A percentile compares a stretch with the other conserved stretches of the same genome.
These are phyloP conservation scores for Sordariomycetes sp. DNA, from an alignment of 2,329 filamentous ascomycete genomes.

Conservation along the genomic window DNA sequence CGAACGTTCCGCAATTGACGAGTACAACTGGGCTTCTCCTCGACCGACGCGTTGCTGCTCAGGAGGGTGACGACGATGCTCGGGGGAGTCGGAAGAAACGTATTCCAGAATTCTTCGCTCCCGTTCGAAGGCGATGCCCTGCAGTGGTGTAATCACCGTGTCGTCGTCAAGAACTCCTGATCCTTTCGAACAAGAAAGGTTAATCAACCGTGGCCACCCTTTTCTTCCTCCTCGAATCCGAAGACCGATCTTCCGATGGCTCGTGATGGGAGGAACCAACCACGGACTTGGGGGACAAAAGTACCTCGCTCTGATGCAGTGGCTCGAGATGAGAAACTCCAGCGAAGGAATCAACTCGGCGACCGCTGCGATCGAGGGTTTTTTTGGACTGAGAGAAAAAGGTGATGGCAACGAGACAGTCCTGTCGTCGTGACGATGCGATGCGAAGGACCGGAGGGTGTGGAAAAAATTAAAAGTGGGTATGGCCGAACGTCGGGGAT, in stretches of 20 bases:
- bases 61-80: constrained; percentile 1
- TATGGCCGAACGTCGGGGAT: constrained; percentile 32
- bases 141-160: constrained; percentile 3
- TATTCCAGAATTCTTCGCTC: constrained; percentile 26
- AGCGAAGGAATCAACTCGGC: constrained; percentile 6
- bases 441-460: constrained; percentile 12
- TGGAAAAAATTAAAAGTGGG: constrained; percentile 20
- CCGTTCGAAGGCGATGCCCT: constrained; percentile 3
- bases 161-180: background rate
- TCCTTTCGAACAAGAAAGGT: background rate
- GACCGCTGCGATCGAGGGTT: constrained; percentile 10
- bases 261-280: background rate
- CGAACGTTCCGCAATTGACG: constrained; percentile 3
- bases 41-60: background rate
- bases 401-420: background rate
- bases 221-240: background rate
- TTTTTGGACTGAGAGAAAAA: background rate
- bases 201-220: background rate
- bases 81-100: constrained; percentile 18
- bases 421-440: background rate
- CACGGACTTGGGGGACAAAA: background rate
- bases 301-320: constrained; percentile 4
- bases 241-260: background rate
- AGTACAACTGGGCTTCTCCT: background rate
- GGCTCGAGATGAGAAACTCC: background rate